Evolutionary conservation across 2,329 filamentous ascomycete genomes (phyloP).

Genomic region (Cercospora sojina): DNA sequence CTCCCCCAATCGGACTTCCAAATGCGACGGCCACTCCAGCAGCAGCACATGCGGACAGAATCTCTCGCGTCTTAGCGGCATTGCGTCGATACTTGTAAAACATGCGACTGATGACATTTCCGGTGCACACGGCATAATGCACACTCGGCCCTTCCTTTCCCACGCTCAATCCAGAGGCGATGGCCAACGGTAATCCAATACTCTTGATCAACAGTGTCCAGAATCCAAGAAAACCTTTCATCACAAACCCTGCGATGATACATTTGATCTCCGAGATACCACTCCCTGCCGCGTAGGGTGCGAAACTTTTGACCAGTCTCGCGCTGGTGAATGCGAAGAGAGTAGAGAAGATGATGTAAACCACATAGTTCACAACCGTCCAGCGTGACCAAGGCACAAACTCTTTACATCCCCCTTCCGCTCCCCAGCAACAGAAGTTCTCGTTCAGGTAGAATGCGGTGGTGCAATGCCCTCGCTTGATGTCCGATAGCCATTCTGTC

Average conservation of each 20-base stretch:
- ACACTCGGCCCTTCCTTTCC: constrained; percentile 98
- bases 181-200: constrained; percentile 82
- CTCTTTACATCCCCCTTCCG: constrained; percentile 81
- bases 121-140: constrained; percentile 97
- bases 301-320: constrained; percentile 82
- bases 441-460: constrained; percentile 97
- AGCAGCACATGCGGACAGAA: constrained; percentile 89
- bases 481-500: constrained; percentile 93
- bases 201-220: constrained; percentile 95
- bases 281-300: constrained; percentile 92
- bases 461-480: constrained; percentile 93
- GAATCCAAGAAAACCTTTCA: constrained; percentile 94
- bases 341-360: constrained; percentile 79
- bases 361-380: constrained; percentile 73
- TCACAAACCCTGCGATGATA: constrained; percentile 97
- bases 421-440: constrained; percentile 96
- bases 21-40: constrained; percentile 96
- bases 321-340: constrained; percentile 81
- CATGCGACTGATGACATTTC: constrained; percentile 89
- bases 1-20: constrained; percentile 93
- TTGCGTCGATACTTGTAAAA: constrained; percentile 91
- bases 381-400: constrained; percentile 89
- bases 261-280: constrained; percentile 99
- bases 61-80: constrained; percentile 91
- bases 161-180: constrained; percentile 89